phyloP scores from a whole-genome alignment of 306 rosid genomes.

The Senna tora region DNA sequence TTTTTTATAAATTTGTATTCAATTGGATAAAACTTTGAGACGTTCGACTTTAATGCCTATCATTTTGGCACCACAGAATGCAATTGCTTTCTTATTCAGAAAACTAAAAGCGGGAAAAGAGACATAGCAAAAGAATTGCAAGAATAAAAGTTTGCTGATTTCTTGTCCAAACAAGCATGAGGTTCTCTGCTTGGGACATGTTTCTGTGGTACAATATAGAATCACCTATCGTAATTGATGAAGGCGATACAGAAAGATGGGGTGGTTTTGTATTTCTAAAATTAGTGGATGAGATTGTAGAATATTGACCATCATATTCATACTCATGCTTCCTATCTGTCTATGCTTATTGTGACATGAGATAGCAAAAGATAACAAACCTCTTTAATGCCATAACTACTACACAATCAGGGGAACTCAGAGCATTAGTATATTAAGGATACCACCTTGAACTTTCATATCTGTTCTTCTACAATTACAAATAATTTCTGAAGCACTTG shows the following conservation, averaged over 20 bases:
- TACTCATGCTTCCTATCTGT: constrained; percentile 22
- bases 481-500: background rate
- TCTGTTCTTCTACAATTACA: constrained; percentile 13
- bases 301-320: constrained; percentile 19
- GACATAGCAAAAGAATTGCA: background rate
- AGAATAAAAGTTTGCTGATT: background rate
- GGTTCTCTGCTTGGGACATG: constrained; percentile 20
- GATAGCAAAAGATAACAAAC: constrained; percentile 59
- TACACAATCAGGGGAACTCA: background rate
- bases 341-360: constrained; percentile 40
- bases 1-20: too few relatives aligned
- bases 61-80: background rate
- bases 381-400: constrained; percentile 57
- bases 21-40: background rate
- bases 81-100: background rate
- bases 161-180: constrained; percentile 30
- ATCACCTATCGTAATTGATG: constrained; percentile 38
- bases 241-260: constrained; percentile 33
- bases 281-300: constrained; percentile 44
- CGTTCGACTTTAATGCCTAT: background rate
- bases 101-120: background rate
- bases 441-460: background rate
- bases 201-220: constrained; percentile 7
- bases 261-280: constrained; percentile 18
- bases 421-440: background rate